These are phyloP conservation scores for Aphanomyces invadans DNA, from an alignment of 352 stramenopile genomes.

Conservation along the genomic window DNA sequence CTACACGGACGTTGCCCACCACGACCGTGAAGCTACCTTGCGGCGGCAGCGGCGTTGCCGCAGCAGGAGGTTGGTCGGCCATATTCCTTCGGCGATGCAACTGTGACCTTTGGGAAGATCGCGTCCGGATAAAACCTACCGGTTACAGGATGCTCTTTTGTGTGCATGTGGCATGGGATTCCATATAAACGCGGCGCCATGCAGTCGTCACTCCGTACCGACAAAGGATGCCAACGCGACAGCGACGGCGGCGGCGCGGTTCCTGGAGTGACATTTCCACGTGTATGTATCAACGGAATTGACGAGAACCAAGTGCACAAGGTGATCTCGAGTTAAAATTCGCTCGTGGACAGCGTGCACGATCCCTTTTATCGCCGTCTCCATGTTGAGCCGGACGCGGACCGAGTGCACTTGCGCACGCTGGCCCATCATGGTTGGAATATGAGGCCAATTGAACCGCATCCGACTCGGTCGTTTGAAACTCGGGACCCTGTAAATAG, in stretches of 20 bases:
- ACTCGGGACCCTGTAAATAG: slow-evolving; percentile 58
- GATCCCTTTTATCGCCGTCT: slow-evolving; percentile 49
- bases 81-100: background rate
- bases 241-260: slow-evolving; percentile 10
- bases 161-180: no score
- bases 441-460: slow-evolving; percentile 44
- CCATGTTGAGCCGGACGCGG: slow-evolving; percentile 36
- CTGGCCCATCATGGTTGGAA: slow-evolving; percentile 41
- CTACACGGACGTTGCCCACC: background rate
- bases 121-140: background rate
- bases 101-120: no score
- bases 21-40: slow-evolving; percentile 14
- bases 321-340: slow-evolving; percentile 36
- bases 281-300: slow-evolving; percentile 48
- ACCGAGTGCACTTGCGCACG: slow-evolving; percentile 33
- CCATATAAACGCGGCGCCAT: no score
- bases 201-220: no score
- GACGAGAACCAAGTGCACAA: slow-evolving; percentile 36
- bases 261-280: slow-evolving; percentile 77
- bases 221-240: no score
- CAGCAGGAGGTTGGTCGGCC: background rate
- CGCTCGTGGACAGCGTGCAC: slow-evolving; percentile 41
- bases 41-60: background rate
- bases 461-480: slow-evolving; percentile 61
- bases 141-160: no score